Conservation (phyloP, 495 filamentous ascomycete genomes). For the Cercophora sp. region DNA sequence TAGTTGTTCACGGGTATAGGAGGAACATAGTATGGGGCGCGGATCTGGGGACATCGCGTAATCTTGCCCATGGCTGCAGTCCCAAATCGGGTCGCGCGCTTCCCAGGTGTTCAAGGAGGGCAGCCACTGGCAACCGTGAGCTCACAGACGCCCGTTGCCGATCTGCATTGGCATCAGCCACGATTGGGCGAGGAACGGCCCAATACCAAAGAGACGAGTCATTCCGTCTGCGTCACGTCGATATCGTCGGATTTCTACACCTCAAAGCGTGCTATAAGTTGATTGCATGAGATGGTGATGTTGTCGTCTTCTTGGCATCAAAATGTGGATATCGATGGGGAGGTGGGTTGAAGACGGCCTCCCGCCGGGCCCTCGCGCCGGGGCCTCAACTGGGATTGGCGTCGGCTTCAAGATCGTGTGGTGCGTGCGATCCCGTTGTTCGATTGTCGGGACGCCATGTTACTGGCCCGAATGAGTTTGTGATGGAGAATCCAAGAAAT, state of each 20-base stretch:
- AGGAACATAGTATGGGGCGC: slow-evolving; percentile 2
- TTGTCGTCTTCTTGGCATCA: not conserved
- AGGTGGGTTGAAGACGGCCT: not conserved
- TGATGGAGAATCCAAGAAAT: not conserved
- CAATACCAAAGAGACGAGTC: not conserved
- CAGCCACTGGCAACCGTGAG: not conserved
- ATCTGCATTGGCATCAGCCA: not conserved
- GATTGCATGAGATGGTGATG: not conserved
- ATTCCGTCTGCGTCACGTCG: no score
- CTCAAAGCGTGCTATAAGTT: not conserved
- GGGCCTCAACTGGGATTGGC: not conserved
- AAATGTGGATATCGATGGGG: not conserved
- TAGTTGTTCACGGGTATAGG: not conserved
- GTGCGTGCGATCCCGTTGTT: not conserved
- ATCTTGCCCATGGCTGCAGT: not conserved
- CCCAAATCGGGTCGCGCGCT: not conserved
- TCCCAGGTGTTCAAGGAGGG: not conserved
- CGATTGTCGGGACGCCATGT: not conserved
- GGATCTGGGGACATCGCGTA: not conserved
- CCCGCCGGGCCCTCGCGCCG: not conserved
- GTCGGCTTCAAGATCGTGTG: not conserved
- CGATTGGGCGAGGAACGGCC: slow-evolving; percentile 1
- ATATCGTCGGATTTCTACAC: no score
- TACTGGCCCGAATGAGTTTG: not conserved
- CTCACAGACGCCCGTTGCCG: not conserved